These are phyloP conservation scores for Fusarium luffae DNA, from an alignment of 2,329 filamentous ascomycete species.

Conservation along the genomic window DNA sequence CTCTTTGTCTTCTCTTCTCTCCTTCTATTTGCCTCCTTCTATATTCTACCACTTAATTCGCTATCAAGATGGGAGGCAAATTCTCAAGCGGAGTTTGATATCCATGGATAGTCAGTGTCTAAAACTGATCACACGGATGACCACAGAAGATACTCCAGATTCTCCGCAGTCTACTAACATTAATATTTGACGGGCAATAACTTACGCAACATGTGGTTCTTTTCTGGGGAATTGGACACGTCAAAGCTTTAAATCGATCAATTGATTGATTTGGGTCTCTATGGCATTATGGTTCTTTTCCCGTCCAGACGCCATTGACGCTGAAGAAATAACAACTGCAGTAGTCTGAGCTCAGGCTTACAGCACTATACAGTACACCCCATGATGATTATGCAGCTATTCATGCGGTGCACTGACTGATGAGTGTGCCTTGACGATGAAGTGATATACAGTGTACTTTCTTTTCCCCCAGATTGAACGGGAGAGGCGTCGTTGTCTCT, in stretches of 20 bases:
- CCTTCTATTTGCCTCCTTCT: not conserved
- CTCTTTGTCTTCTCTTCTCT: conserved; percentile 4
- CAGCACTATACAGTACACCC: not conserved
- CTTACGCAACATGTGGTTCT: conserved; percentile 14
- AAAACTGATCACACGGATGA: conserved; percentile 14
- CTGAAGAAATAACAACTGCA: conserved; percentile 8
- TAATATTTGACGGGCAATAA: not conserved
- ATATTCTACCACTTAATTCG: not conserved
- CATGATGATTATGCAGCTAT: not conserved
- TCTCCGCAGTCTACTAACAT: conserved; percentile 11
- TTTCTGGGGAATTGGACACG: conserved; percentile 13
- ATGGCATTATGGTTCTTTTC: conserved; percentile 11
- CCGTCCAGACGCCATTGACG: conserved; percentile 41
- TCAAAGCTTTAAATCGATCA: conserved; percentile 13
- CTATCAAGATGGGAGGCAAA: not conserved
- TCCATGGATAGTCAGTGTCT: not conserved
- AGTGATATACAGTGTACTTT: not conserved
- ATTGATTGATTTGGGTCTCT: not conserved
- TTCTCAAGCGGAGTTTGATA: not conserved
- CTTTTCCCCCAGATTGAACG: conserved; percentile 38
- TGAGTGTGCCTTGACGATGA: not conserved
- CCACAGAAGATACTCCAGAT: conserved; percentile 24
- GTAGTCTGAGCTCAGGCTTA: conserved; percentile 24
- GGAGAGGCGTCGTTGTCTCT: conserved; percentile 44
- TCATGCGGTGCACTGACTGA: not conserved